These are phyloP conservation scores for Hericium alpestre DNA, from an alignment of 768 basidiomycete species.

Conservation along the genomic window DNA sequence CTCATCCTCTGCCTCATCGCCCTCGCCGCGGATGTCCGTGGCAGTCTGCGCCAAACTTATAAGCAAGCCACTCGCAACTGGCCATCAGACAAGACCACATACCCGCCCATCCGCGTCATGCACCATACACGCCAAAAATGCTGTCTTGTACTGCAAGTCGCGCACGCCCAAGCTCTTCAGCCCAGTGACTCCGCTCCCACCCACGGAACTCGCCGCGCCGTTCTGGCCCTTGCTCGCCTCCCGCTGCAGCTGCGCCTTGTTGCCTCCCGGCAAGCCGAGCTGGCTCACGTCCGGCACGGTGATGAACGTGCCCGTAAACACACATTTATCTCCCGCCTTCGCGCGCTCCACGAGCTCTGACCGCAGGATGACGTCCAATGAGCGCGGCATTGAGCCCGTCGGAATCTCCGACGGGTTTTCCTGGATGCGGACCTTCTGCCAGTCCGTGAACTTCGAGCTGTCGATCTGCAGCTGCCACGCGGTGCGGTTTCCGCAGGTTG, in stretches of 20 bases:
- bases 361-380: slow-evolving; percentile 89
- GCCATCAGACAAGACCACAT: slow-evolving; percentile 21
- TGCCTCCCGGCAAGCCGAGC: slow-evolving; percentile 89
- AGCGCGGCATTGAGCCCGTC: slow-evolving; percentile 96
- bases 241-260: slow-evolving; percentile 79
- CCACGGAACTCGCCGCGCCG: slow-evolving; percentile 50
- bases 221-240: slow-evolving; percentile 65
- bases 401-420: slow-evolving; percentile 99
- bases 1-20: slow-evolving; percentile 66
- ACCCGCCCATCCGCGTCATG: slow-evolving; percentile 84
- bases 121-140: slow-evolving; percentile 97
- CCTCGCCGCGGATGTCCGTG: slow-evolving; percentile 85
- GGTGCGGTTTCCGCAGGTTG: slow-evolving; percentile 80
- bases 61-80: not conserved
- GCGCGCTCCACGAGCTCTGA: slow-evolving; percentile 96
- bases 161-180: slow-evolving; percentile 89
- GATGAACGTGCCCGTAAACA: slow-evolving; percentile 96
- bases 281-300: slow-evolving; percentile 98
- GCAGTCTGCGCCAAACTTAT: slow-evolving; percentile 40
- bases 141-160: slow-evolving; percentile 96
- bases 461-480: slow-evolving; percentile 95
- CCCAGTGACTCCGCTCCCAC: slow-evolving; percentile 81
- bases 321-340: slow-evolving; percentile 97
- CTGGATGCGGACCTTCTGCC: slow-evolving; percentile 99
- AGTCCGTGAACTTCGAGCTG: slow-evolving; percentile 92